Evolutionary conservation across 2,329 filamentous ascomycete genomes (phyloP), one percentile per base, ranked within the genome.

Genomic region (Phialophora tarda): DNA sequence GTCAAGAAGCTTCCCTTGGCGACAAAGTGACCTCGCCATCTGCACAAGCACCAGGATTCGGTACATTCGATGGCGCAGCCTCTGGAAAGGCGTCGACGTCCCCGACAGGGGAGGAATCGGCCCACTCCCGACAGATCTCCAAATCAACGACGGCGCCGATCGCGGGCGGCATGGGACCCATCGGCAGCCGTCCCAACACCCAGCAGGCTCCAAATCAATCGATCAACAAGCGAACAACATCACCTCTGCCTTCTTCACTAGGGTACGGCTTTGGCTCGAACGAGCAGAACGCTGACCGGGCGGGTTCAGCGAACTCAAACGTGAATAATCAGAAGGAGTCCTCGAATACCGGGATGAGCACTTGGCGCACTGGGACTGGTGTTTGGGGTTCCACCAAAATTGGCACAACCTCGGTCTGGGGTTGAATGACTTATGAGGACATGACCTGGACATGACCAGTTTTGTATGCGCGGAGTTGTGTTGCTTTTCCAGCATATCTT

Each of bases 341-440:
- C 12, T 74, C 80, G 23, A 75, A 73, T 59, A 74, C 77, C 48
- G 78, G 81, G 48, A 77, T 79, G 32, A 83, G 89, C 21, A 87
- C 88, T 67, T 97, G 93, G 93, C 89, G 91, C 63, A 89, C 88
- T 75, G 90, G 91, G 71, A 89, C 89, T 71, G 90, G 89, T 47
- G 91, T 94, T 54, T 97, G 93, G 93, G 91, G 92, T 66, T 89
- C 89, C 74, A 91, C 89, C 71, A 87, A 88, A 59, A 88, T 96
- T 68, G 91, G 93, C 71, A 92, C 96, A 78, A 93, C 93, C 71
- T 96, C 92, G 71, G 94, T 97, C 73, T 98, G 93, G 93, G 93
- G 93, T 73, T 97, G 89, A 74, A 64, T 60, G 65, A 70, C 21
- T 64, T 59, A 69, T 26, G 61, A 68, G 44, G 65, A 64, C 56